Percentiles rank a stretch among this genome's conserved stretches.
phyloP scores from a whole-genome alignment of 2,329 filamentous ascomycete species.

The Orbilia oligospora region DNA sequence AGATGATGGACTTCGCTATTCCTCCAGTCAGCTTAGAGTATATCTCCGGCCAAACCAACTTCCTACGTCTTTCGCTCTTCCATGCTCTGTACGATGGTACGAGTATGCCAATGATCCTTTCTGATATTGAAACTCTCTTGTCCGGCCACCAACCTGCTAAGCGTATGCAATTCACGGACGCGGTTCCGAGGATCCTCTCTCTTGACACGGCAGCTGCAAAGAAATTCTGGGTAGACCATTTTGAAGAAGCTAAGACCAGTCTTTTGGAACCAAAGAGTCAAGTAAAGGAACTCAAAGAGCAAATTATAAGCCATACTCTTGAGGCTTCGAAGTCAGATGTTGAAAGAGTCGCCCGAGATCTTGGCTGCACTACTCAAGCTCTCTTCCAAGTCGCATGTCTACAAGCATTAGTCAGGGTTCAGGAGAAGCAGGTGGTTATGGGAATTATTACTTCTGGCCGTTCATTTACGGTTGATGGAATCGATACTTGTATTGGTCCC shows the following conservation, averaged over 20 bases:
- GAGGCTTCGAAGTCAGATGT: constrained; percentile 68
- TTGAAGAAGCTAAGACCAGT: constrained; percentile 65
- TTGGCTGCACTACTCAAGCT: constrained; percentile 84
- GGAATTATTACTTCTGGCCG: constrained; percentile 86
- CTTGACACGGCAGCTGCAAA: constrained; percentile 69
- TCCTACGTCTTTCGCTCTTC: constrained; percentile 79
- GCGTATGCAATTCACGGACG: constrained; percentile 74
- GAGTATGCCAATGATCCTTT: constrained; percentile 79
- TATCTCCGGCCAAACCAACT: constrained; percentile 29
- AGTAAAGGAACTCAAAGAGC: constrained; percentile 55
- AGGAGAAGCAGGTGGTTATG: constrained; percentile 71
- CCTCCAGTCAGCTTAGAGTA: constrained; percentile 42
- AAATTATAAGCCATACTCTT: constrained; percentile 26
- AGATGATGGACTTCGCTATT: constrained; percentile 65
- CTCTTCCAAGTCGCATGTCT: constrained; percentile 83
- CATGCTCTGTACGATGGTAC: constrained; percentile 90
- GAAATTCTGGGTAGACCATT: constrained; percentile 78
- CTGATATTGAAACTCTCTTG: constrained; percentile 73
- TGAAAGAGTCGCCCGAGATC: constrained; percentile 71
- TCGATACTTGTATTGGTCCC: constrained; percentile 81
- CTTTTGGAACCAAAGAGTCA: constrained; percentile 48
- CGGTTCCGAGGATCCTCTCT: constrained; percentile 79
- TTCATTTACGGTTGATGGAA: constrained; percentile 76
- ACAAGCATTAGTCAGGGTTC: constrained; percentile 73
- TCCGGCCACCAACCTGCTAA: constrained; percentile 62